Evolutionary conservation across 495 filamentous ascomycete genomes (phyloP).

Genomic region (Aspergillus sparsus): DNA sequence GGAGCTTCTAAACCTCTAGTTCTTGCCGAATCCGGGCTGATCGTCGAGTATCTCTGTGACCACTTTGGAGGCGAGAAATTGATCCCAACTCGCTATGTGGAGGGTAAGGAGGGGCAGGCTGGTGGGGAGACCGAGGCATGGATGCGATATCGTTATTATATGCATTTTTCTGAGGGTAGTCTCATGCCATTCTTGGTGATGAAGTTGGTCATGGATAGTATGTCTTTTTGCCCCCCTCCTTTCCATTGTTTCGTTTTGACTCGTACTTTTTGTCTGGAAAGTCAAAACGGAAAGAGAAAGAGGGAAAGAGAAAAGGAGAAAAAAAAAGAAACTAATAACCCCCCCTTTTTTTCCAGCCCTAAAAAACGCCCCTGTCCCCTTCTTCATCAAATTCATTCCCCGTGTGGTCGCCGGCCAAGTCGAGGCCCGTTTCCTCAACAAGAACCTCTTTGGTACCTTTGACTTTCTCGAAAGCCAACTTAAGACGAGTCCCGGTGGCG

Average conservation of each 20-base stretch:
- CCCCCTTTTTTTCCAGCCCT: slow-evolving; percentile 47
- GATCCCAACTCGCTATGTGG: slow-evolving; percentile 62
- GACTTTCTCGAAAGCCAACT: slow-evolving; percentile 73
- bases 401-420: slow-evolving; percentile 62
- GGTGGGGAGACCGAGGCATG: slow-evolving; percentile 75
- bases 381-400: slow-evolving; percentile 83
- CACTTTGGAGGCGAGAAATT: slow-evolving; percentile 62
- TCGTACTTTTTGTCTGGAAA: background rate
- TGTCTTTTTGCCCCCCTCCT: slow-evolving; percentile 26
- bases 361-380: slow-evolving; percentile 66
- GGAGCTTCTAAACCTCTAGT: slow-evolving; percentile 55
- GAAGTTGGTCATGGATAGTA: slow-evolving; percentile 57
- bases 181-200: slow-evolving; percentile 71
- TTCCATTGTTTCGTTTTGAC: background rate
- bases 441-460: slow-evolving; percentile 65
- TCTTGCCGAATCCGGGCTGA: slow-evolving; percentile 77
- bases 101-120: slow-evolving; percentile 49
- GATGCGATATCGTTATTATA: slow-evolving; percentile 72
- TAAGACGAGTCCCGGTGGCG: slow-evolving; percentile 59
- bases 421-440: slow-evolving; percentile 57
- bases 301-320: background rate
- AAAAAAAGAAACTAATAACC: slow-evolving; percentile 7
- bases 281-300: background rate
- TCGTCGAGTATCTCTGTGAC: slow-evolving; percentile 78
- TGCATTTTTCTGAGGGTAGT: slow-evolving; percentile 83